Percentiles rank a stretch among this genome's conserved stretches.
phyloP scores from a whole-genome alignment of 805 yeast species.

The Pichia kluyveri region DNA sequence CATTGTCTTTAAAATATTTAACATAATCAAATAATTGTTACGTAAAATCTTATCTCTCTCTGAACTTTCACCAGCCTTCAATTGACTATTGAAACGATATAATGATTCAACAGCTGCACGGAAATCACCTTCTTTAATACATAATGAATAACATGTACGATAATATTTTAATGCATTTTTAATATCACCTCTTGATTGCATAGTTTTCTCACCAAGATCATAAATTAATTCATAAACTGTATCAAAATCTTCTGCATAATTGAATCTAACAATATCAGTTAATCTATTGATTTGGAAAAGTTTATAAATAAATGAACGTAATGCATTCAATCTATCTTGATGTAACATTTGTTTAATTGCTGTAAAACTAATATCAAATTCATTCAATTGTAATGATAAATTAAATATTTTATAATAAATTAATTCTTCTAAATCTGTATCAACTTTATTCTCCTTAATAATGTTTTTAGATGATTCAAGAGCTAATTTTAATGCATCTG shows the following conservation, averaged over 20 bases:
- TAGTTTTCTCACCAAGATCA: slow-evolving; percentile 18
- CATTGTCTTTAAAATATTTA: slow-evolving; percentile 31
- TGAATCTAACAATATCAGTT: slow-evolving; percentile 30
- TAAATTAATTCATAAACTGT: slow-evolving; percentile 35
- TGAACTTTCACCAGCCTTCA: slow-evolving; percentile 6
- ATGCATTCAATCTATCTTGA: slow-evolving; percentile 16
- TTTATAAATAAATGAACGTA: slow-evolving; percentile 28
- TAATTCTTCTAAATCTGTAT: slow-evolving; percentile 15
- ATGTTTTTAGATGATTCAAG: slow-evolving; percentile 13
- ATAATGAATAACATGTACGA: slow-evolving; percentile 43
- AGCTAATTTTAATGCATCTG: slow-evolving; percentile 29
- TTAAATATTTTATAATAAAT: slow-evolving; percentile 21
- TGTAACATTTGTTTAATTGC: slow-evolving; percentile 21
- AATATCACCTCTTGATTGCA: slow-evolving; percentile 15
- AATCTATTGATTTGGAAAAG: slow-evolving; percentile 33
- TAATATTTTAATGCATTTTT: slow-evolving; percentile 32
- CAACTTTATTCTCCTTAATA: slow-evolving; percentile 6
- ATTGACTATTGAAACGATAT: slow-evolving; percentile 28
- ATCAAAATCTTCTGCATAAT: slow-evolving; percentile 35
- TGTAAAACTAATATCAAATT: slow-evolving; percentile 23
- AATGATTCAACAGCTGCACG: slow-evolving; percentile 40
- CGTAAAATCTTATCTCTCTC: slow-evolving; percentile 16
- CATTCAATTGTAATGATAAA: slow-evolving; percentile 22
- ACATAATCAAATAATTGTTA: slow-evolving; percentile 31
- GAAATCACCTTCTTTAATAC: slow-evolving; percentile 38